phyloP scores from a whole-genome alignment of 2,329 filamentous ascomycete species.

The Phaeosphaeriaceae sp. region DNA sequence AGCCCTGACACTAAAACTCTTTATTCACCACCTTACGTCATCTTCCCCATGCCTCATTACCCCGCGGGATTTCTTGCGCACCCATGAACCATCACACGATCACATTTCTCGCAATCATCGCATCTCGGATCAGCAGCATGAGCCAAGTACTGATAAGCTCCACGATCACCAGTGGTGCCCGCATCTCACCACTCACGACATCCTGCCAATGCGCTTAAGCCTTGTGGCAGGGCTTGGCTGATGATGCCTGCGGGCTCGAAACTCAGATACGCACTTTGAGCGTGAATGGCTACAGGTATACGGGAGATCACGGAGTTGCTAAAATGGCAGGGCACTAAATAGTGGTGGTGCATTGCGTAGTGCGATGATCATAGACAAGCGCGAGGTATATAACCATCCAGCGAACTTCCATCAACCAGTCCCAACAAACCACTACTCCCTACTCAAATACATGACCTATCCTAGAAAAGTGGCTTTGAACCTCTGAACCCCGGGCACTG shows the following conservation, averaged over 20 bases:
- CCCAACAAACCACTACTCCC: too few species aligned
- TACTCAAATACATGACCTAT: too few species aligned
- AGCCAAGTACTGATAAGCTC: constrained; percentile 17
- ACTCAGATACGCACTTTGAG: neutral
- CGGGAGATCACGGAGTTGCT: constrained; percentile 5
- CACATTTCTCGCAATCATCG: constrained; percentile 1
- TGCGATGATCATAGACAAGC: neutral
- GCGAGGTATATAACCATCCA: neutral
- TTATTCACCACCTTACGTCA: too few species aligned
- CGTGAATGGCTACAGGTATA: neutral
- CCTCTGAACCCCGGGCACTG: too few species aligned
- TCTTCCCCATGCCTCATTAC: neutral
- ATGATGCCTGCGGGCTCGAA: constrained; percentile 1
- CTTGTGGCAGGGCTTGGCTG: neutral
- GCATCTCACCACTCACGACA: neutral
- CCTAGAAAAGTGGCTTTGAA: too few species aligned
- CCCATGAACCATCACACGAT: constrained; percentile 2
- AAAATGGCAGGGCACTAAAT: neutral
- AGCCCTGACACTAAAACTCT: too few species aligned
- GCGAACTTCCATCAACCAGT: neutral
- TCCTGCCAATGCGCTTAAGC: constrained; percentile 1
- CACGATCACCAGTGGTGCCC: constrained; percentile 7
- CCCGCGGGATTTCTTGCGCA: neutral
- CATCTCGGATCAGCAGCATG: neutral
- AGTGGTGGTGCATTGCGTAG: neutral